Conservation (phyloP, 768 basidiomycete genomes). For the Leccinum boreale region DNA sequence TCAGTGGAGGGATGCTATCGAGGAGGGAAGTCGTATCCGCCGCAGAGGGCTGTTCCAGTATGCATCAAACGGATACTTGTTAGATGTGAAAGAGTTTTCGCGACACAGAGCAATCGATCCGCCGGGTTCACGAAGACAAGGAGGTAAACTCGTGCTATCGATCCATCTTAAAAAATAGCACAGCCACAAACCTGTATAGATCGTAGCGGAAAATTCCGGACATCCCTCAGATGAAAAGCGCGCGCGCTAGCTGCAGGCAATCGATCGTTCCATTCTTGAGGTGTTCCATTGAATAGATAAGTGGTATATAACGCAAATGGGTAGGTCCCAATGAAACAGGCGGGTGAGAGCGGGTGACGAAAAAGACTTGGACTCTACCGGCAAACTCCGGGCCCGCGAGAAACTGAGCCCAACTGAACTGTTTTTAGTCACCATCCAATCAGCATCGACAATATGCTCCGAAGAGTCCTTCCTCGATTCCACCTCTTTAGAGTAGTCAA, state of each 20-base stretch:
- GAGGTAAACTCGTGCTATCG: constrained; percentile 1
- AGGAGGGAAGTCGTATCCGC: constrained; percentile 36
- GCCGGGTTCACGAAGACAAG: constrained; percentile 17
- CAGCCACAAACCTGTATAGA: constrained; percentile 28
- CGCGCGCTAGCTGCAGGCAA: neutral
- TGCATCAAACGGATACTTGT: constrained; percentile 40
- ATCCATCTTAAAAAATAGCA: constrained; percentile 10
- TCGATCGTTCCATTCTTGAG: neutral
- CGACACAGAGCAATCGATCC: constrained; percentile 16
- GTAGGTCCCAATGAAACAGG: neutral
- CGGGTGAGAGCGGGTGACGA: neutral
- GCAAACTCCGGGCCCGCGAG: neutral
- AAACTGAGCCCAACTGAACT: neutral
- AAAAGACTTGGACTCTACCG: neutral
- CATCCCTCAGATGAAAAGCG: neutral
- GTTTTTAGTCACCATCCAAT: neutral
- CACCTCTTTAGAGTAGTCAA: constrained; percentile 42
- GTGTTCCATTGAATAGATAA: neutral
- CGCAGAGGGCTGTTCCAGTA: constrained; percentile 36
- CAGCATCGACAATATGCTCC: constrained; percentile 32
- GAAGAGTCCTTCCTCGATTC: constrained; percentile 42
- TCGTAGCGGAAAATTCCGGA: constrained; percentile 12
- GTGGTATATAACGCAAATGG: neutral
- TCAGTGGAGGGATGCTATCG: constrained; percentile 44
- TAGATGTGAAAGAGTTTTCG: constrained; percentile 10